Percentiles rank a stretch among this genome's conserved stretches.
phyloP scores from a whole-genome alignment of 1,139 yeast species.

The Meyerozyma elateridarum region DNA sequence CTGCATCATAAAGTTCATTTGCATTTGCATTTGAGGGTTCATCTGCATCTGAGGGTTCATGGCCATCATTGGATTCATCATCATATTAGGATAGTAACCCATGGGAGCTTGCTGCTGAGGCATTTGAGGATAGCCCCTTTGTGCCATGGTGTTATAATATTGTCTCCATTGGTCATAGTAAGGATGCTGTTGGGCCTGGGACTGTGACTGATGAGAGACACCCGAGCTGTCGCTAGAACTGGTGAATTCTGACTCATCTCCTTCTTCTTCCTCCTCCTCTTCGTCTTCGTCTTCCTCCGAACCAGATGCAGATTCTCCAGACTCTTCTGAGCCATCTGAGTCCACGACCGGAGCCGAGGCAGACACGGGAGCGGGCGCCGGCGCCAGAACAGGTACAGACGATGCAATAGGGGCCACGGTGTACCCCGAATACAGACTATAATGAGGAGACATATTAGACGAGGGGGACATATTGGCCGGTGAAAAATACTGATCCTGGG shows the following conservation, averaged over 20 bases:
- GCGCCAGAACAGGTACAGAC: not conserved
- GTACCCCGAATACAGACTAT: too few species aligned
- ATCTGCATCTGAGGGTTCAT: constrained; percentile 12
- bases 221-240: constrained; percentile 28
- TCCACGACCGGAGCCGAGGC: not conserved
- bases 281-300: too few species aligned
- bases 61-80: constrained; percentile 11
- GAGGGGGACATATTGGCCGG: not conserved
- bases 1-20: constrained; percentile 7
- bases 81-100: constrained; percentile 5
- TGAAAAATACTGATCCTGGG: not conserved
- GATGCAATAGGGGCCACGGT: not conserved
- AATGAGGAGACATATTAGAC: not conserved
- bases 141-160: constrained; percentile 13
- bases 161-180: constrained; percentile 15
- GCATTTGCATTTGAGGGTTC: constrained; percentile 6
- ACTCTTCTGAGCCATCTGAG: not conserved
- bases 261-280: too few species aligned
- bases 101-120: not conserved
- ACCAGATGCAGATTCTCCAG: not conserved
- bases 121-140: constrained; percentile 1
- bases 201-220: constrained; percentile 35
- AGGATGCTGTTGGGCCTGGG: constrained; percentile 8
- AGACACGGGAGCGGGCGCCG: not conserved
- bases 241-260: too few species aligned